Percentiles rank a stretch among this genome's conserved stretches.
Conservation (phyloP, 257 asterid genomes). For the Verbascum thapsus region DNA sequence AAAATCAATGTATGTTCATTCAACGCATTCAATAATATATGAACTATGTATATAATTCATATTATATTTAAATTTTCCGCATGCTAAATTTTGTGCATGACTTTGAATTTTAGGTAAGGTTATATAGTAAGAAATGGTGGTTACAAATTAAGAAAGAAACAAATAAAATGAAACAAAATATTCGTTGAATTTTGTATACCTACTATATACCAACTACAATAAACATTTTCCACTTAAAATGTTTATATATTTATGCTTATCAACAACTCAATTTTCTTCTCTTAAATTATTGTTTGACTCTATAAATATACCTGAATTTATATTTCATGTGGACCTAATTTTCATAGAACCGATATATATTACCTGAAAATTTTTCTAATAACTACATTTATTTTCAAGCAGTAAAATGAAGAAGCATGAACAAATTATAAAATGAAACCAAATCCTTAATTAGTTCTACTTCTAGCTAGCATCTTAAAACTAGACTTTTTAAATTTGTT, state of each 20-base stretch:
- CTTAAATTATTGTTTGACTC: conserved; percentile 28
- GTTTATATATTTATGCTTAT: neutral
- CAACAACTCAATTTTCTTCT: conserved; percentile 8
- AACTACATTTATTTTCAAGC: too few relatives aligned
- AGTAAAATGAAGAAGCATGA: neutral
- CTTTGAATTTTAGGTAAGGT: conserved; percentile 22
- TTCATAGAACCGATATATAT: neutral
- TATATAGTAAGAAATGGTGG: conserved; percentile 12
- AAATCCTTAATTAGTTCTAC: conserved; percentile 28
- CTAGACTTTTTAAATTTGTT: conserved; percentile 1
- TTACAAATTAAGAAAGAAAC: conserved; percentile 33
- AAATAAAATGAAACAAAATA: conserved; percentile 29
- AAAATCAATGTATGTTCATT: too few relatives aligned
- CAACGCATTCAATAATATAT: too few relatives aligned
- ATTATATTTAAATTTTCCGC: too few relatives aligned
- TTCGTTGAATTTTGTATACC: conserved; percentile 38
- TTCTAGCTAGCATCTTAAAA: conserved; percentile 31
- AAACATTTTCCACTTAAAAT: conserved; percentile 2
- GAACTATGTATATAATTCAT: too few relatives aligned
- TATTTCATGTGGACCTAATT: neutral
- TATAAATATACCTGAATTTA: neutral
- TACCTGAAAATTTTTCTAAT: too few relatives aligned
- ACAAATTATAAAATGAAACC: neutral
- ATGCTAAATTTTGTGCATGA: neutral
- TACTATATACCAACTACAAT: conserved; percentile 33